Evolutionary conservation across 148 eudicot genomes (phyloP).

Genomic region (Persicaria maculosa): DNA sequence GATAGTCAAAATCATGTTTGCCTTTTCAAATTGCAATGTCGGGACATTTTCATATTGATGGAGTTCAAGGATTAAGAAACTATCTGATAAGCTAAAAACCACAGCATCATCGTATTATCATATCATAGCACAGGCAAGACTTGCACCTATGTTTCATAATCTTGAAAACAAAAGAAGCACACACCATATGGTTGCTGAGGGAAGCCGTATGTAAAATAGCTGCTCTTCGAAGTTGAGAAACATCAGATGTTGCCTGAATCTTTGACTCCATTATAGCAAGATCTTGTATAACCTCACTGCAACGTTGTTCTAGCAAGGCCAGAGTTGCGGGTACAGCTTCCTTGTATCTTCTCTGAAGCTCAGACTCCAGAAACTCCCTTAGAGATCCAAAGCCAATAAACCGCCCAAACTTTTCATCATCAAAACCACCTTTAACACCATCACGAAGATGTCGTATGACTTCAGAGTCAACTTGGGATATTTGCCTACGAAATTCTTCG

Average conservation of each 20-base stretch:
- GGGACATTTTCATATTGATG: background rate
- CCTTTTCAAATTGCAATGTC: background rate
- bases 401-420: slow-evolving; percentile 82
- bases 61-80: background rate
- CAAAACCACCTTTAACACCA: slow-evolving; percentile 85
- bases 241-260: slow-evolving; percentile 87
- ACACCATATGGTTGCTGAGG: slow-evolving; percentile 77
- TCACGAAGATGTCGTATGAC: slow-evolving; percentile 63
- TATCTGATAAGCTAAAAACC: background rate
- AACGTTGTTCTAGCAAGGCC: slow-evolving; percentile 90
- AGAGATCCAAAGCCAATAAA: slow-evolving; percentile 76
- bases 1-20: background rate
- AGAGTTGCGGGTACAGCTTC: slow-evolving; percentile 97
- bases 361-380: slow-evolving; percentile 77
- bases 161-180: slow-evolving; percentile 15
- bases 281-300: slow-evolving; percentile 70
- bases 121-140: background rate
- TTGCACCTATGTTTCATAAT: background rate
- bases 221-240: slow-evolving; percentile 79
- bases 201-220: slow-evolving; percentile 85
- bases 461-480: slow-evolving; percentile 77
- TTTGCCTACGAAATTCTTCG: slow-evolving; percentile 89
- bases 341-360: slow-evolving; percentile 89
- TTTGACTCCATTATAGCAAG: slow-evolving; percentile 68
- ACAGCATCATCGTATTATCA: background rate